Evolutionary conservation across 345 rosid species (phyloP).

Genomic region (Eucalyptus lansdowneana): DNA sequence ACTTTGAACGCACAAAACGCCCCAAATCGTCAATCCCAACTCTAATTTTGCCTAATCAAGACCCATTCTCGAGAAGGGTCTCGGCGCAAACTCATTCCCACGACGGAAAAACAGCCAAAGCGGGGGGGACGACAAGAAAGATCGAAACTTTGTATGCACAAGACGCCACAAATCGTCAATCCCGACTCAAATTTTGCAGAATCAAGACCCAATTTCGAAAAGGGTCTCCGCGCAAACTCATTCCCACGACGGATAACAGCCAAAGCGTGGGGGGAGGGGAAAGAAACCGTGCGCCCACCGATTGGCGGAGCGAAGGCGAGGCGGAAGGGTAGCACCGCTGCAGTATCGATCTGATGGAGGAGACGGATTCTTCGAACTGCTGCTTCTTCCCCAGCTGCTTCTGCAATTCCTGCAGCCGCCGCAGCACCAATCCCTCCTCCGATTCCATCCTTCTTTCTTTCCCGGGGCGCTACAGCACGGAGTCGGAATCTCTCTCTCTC

Average conservation of each 20-base stretch:
- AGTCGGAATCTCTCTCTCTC: too few species aligned
- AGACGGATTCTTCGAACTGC: constrained; percentile 68
- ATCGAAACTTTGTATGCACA: background rate
- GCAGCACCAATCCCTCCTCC: constrained; percentile 9
- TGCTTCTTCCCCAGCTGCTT: constrained; percentile 73
- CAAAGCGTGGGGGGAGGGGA: background rate
- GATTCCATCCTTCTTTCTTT: background rate
- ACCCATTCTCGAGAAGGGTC: background rate
- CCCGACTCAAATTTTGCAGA: background rate
- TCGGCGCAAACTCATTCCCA: background rate
- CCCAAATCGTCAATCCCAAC: background rate
- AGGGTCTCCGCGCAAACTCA: background rate
- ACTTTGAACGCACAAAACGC: background rate
- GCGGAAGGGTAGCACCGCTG: constrained; percentile 39
- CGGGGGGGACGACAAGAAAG: background rate
- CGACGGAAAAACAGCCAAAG: background rate
- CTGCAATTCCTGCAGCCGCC: constrained; percentile 59
- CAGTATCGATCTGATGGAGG: constrained; percentile 45
- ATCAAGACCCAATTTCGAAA: background rate
- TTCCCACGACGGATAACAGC: background rate
- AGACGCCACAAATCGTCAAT: background rate
- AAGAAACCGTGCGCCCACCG: constrained; percentile 9
- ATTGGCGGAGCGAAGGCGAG: constrained; percentile 50
- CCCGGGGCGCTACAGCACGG: background rate
- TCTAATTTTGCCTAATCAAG: background rate